Conservation (phyloP, 495 filamentous ascomycete species). For the Haplographium delicatum region DNA sequence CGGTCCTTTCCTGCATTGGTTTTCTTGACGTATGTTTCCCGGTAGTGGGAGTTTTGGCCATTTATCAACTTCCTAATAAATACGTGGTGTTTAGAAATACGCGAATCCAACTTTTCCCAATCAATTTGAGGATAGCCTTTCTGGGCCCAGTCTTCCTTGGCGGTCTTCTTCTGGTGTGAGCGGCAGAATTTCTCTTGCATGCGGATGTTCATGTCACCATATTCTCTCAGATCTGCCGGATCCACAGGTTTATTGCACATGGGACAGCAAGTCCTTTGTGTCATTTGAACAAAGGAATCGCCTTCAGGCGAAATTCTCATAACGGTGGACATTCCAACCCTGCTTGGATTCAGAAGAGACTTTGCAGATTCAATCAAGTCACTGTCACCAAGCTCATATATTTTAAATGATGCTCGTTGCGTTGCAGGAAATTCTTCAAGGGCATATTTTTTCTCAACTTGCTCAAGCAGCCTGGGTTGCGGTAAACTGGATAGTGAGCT, state of each 20-base stretch:
- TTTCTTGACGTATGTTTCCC: constrained; percentile 51
- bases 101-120: constrained; percentile 63
- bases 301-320: constrained; percentile 3
- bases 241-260: constrained; percentile 62
- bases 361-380: not conserved
- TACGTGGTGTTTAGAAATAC: constrained; percentile 51
- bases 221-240: constrained; percentile 34
- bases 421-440: not conserved
- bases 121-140: constrained; percentile 74
- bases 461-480: not conserved
- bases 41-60: constrained; percentile 56
- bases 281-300: constrained; percentile 20
- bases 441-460: not conserved
- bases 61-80: constrained; percentile 55
- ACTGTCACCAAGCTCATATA: constrained; percentile 1
- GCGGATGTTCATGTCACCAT: constrained; percentile 50
- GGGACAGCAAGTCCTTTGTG: constrained; percentile 44
- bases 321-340: not conserved
- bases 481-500: not conserved
- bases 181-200: constrained; percentile 67
- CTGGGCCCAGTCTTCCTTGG: constrained; percentile 53
- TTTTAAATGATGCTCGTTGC: not conserved
- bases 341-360: not conserved
- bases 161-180: constrained; percentile 56
- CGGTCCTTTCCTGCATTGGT: constrained; percentile 57